A percentile compares a stretch with the other conserved stretches of the same genome.
Conservation (phyloP, 768 basidiomycete genomes). For the Porphyrellus cyaneotinctus region DNA sequence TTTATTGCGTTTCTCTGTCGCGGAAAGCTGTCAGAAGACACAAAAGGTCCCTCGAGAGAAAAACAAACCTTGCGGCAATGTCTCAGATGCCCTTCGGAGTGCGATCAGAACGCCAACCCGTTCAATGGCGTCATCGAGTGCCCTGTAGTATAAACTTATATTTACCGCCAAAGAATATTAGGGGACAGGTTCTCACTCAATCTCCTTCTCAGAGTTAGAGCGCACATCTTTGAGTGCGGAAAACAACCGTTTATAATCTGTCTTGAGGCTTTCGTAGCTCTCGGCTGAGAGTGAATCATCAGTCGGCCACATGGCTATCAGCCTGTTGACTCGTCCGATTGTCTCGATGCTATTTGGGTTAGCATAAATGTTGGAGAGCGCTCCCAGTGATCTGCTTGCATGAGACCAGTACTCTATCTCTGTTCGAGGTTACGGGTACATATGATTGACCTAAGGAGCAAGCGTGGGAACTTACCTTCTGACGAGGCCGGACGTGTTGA, state of each 20-base stretch:
- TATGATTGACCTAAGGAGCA: conserved; percentile 8
- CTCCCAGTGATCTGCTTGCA: conserved; percentile 54
- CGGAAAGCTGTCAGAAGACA: background rate
- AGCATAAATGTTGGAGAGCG: conserved; percentile 51
- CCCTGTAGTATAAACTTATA: conserved; percentile 38
- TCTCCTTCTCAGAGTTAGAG: conserved; percentile 54
- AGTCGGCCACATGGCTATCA: conserved; percentile 66
- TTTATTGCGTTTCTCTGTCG: conserved; percentile 70
- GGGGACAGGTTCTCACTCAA: conserved; percentile 43
- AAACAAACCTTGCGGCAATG: conserved; percentile 48
- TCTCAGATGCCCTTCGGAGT: conserved; percentile 67
- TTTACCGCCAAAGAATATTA: conserved; percentile 4
- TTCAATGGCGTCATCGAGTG: conserved; percentile 70
- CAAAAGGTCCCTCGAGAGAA: background rate
- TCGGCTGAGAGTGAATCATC: conserved; percentile 68
- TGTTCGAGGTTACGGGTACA: conserved; percentile 28
- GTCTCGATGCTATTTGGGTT: conserved; percentile 50
- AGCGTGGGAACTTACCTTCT: conserved; percentile 55
- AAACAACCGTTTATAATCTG: conserved; percentile 57
- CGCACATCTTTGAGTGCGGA: conserved; percentile 63
- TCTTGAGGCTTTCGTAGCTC: conserved; percentile 60
- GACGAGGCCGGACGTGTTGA: conserved; percentile 63
- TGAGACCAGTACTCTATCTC: conserved; percentile 78
- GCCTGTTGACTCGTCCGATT: conserved; percentile 67
- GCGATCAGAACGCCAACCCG: conserved; percentile 65